phyloP scores from a whole-genome alignment of 768 basidiomycete species.

The Cubamyces lactineus region DNA sequence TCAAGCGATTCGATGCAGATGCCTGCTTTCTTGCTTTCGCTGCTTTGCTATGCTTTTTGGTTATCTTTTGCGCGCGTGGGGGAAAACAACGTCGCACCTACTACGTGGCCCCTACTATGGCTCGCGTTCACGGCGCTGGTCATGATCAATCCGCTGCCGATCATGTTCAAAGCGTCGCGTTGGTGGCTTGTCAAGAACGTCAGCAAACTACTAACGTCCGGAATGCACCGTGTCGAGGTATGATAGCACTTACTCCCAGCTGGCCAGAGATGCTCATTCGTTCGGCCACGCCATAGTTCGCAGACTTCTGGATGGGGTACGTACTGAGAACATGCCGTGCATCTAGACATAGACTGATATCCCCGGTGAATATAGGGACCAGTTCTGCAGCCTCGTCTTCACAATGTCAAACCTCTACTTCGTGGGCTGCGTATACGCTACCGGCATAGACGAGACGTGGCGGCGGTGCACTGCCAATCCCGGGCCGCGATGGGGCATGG shows the following conservation, averaged over 20 bases:
- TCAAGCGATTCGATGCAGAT: slow-evolving; percentile 50
- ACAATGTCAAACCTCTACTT: slow-evolving; percentile 74
- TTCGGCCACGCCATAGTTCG: slow-evolving; percentile 50
- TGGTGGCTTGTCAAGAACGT: slow-evolving; percentile 80
- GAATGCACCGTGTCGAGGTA: slow-evolving; percentile 77
- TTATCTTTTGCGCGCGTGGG: slow-evolving; percentile 76
- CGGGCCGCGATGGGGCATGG: slow-evolving; percentile 60
- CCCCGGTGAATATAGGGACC: slow-evolving; percentile 54
- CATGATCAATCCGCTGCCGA: slow-evolving; percentile 76
- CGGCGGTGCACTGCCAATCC: slow-evolving; percentile 45
- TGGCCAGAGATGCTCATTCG: no score
- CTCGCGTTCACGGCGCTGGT: slow-evolving; percentile 60
- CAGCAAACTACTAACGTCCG: slow-evolving; percentile 67
- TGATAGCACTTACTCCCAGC: slow-evolving; percentile 24
- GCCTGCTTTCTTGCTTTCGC: slow-evolving; percentile 76
- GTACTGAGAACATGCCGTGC: slow-evolving; percentile 21
- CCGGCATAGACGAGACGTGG: slow-evolving; percentile 46
- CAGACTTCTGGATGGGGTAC: slow-evolving; percentile 90
- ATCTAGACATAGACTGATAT: neutral
- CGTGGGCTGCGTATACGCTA: slow-evolving; percentile 71
- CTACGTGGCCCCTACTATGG: slow-evolving; percentile 84
- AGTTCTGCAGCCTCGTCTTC: slow-evolving; percentile 80
- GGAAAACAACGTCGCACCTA: slow-evolving; percentile 55
- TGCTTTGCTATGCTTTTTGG: slow-evolving; percentile 82
- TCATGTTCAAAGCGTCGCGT: slow-evolving; percentile 64